Evolutionary conservation across 345 rosid species (phyloP).

Genomic region (Salix viminalis): DNA sequence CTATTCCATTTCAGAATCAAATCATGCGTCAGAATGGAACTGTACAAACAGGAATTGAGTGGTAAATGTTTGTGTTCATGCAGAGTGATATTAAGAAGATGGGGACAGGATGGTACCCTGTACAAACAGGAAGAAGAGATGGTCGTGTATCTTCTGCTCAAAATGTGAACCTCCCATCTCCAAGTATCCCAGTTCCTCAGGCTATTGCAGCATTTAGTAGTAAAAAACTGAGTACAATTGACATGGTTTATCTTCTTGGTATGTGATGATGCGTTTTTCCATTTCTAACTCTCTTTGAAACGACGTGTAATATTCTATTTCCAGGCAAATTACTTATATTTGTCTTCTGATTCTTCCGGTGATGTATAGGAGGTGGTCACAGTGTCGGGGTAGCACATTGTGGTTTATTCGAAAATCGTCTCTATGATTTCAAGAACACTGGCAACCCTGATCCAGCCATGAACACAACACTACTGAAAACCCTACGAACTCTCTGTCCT

Average conservation of each 20-base stretch:
- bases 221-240: constrained; percentile 30
- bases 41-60: background rate
- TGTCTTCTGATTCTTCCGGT: background rate
- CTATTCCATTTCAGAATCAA: background rate
- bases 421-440: constrained; percentile 42
- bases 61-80: no score
- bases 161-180: constrained; percentile 31
- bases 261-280: background rate
- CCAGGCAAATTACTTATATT: background rate
- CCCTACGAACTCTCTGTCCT: constrained; percentile 22
- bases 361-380: constrained; percentile 52
- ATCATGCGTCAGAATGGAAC: no score
- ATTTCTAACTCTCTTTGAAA: background rate
- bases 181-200: constrained; percentile 8
- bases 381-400: constrained; percentile 54
- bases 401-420: constrained; percentile 44
- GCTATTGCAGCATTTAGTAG: constrained; percentile 23
- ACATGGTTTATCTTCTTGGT: constrained; percentile 59
- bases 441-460: constrained; percentile 54
- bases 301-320: no score
- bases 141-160: constrained; percentile 26
- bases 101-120: constrained; percentile 33
- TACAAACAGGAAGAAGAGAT: constrained; percentile 47
- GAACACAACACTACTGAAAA: constrained; percentile 30
- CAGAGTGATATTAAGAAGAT: no score